phyloP scores from a whole-genome alignment of 179 eudicot species.

The Beta macrorhiza region DNA sequence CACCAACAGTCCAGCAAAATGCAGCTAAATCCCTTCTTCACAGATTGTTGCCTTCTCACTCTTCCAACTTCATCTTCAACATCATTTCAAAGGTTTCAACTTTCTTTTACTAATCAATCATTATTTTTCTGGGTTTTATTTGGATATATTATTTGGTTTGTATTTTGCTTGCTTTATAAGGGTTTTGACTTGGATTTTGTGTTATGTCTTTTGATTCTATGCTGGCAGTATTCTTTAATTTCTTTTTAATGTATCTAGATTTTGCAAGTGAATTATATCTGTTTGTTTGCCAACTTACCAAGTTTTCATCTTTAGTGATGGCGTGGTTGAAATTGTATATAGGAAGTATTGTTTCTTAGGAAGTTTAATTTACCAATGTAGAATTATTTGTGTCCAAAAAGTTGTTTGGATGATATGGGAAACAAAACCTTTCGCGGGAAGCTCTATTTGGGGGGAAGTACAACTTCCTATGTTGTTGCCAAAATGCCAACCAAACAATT shows the following conservation, averaged over 20 bases:
- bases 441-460: no score
- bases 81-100: slow-evolving; percentile 60
- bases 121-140: background rate
- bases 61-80: slow-evolving; percentile 60
- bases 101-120: background rate
- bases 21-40: slow-evolving; percentile 71
- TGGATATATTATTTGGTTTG: background rate
- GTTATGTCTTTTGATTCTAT: no score
- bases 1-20: slow-evolving; percentile 55
- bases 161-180: background rate
- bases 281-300: background rate
- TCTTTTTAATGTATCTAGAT: background rate
- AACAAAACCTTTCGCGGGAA: no score
- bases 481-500: no score
- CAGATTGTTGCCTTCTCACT: slow-evolving; percentile 72
- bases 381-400: background rate
- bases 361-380: no score
- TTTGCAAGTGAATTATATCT: background rate
- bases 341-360: background rate
- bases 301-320: background rate
- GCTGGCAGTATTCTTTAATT: background rate
- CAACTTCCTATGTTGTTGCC: no score
- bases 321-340: no score
- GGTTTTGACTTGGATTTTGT: background rate
- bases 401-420: no score